Evolutionary conservation across 176 grass and related monocot species (phyloP).

Genomic region (Carex pumila): DNA sequence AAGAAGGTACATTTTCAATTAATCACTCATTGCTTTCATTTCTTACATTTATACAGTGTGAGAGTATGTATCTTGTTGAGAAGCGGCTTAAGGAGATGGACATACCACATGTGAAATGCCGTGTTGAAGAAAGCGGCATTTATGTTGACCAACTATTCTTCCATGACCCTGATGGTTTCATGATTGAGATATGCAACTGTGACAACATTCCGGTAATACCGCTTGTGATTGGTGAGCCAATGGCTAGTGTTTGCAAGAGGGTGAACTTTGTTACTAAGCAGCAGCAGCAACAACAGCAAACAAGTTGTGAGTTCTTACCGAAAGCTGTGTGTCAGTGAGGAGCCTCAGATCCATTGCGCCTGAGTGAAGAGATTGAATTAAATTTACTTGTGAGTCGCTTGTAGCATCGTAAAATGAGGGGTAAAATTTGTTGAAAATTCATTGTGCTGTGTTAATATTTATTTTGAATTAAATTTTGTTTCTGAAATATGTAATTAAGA

Average conservation of each 20-base stretch:
- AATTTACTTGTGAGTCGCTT: neutral
- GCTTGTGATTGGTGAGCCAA: conserved; percentile 25
- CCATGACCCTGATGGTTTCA: conserved; percentile 93
- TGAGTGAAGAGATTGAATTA: neutral
- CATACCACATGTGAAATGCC: conserved; percentile 30
- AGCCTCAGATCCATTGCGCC: conserved; percentile 56
- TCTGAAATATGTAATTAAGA: neutral
- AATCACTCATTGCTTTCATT: neutral
- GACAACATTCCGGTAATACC: conserved; percentile 70
- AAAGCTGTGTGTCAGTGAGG: conserved; percentile 40
- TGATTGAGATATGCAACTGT: conserved; percentile 91
- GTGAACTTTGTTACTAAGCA: conserved; percentile 18
- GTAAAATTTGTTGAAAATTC: neutral
- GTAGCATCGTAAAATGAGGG: neutral
- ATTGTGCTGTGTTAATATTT: neutral
- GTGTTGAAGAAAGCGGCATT: conserved; percentile 63
- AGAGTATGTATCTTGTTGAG: conserved; percentile 59
- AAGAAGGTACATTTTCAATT: neutral
- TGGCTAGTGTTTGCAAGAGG: conserved; percentile 39
- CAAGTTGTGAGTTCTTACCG: neutral
- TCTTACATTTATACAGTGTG: conserved; percentile 33
- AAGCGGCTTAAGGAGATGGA: conserved; percentile 57
- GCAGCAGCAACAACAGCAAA: conserved; percentile 19
- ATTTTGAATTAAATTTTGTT: neutral
- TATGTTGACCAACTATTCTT: conserved; percentile 85